phyloP scores from a whole-genome alignment of 2,329 filamentous ascomycete species.

The Colletotrichum tropicale region DNA sequence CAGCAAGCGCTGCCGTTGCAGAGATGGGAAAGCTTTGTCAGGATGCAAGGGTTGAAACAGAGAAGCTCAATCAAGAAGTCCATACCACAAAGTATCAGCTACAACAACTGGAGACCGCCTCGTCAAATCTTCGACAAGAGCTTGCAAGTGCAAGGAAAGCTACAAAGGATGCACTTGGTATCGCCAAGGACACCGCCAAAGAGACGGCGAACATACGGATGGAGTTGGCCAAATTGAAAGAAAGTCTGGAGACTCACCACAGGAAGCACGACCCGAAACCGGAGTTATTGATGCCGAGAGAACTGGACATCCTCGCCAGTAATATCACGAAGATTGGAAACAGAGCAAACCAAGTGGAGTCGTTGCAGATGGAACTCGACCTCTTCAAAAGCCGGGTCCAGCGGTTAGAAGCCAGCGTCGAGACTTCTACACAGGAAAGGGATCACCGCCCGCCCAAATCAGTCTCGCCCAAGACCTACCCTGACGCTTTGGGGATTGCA shows the following conservation, averaged over 20 bases:
- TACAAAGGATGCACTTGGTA: conserved; percentile 26
- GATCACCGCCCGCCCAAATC: background rate
- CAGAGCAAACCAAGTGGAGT: conserved; percentile 42
- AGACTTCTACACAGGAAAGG: background rate
- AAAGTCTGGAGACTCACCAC: conserved; percentile 30
- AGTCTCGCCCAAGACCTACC: background rate
- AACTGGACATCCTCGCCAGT: conserved; percentile 43
- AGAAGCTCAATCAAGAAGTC: conserved; percentile 24
- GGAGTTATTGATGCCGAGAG: conserved; percentile 20
- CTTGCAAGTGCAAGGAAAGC: conserved; percentile 26
- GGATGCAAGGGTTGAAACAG: conserved; percentile 20
- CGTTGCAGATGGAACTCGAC: conserved; percentile 45
- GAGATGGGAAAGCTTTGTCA: conserved; percentile 23
- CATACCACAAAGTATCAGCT: conserved; percentile 21
- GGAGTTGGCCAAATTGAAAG: conserved; percentile 35
- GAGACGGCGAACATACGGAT: conserved; percentile 35
- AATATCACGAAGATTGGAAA: conserved; percentile 42
- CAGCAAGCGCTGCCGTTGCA: conserved; percentile 22
- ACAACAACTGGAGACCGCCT: conserved; percentile 23
- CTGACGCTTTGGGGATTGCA: background rate
- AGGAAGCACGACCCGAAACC: conserved; percentile 2
- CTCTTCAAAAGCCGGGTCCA: conserved; percentile 41
- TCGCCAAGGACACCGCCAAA: conserved; percentile 28
- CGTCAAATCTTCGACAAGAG: conserved; percentile 26
- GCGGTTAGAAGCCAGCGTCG: conserved; percentile 32